A percentile compares a stretch with the other conserved stretches of the same genome.
Evolutionary conservation across 257 asterid species (phyloP).

Genomic region (Catharanthus roseus): DNA sequence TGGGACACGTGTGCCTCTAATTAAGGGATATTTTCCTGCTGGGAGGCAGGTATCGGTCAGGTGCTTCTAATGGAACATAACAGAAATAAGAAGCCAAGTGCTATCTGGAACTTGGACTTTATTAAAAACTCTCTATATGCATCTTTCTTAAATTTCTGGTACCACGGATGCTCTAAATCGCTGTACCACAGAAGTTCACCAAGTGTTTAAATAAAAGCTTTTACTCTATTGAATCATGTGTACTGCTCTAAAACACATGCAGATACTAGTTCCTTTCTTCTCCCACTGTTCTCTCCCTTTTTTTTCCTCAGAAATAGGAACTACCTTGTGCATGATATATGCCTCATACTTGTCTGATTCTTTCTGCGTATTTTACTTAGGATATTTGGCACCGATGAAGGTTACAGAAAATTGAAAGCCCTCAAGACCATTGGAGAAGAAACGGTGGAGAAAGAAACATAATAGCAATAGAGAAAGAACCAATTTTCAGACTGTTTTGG

Average conservation of each 20-base stretch:
- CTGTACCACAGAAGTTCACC: not conserved
- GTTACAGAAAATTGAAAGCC: constrained; percentile 79
- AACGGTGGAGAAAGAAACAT: constrained; percentile 36
- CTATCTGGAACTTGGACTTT: not conserved
- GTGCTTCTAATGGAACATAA: not conserved
- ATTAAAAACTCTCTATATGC: not conserved
- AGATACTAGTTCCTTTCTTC: not conserved
- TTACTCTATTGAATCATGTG: not conserved
- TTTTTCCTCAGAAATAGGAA: not conserved
- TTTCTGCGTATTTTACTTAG: constrained; percentile 27
- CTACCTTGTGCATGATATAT: not conserved
- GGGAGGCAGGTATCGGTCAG: not conserved
- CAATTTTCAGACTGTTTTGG: constrained; percentile 16
- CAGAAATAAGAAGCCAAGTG: not conserved
- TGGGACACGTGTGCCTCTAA: no score
- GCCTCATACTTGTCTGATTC: not conserved
- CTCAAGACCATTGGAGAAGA: constrained; percentile 52
- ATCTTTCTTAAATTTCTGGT: not conserved
- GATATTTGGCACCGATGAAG: constrained; percentile 88
- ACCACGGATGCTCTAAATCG: not conserved
- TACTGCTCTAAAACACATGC: not conserved
- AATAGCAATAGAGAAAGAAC: constrained; percentile 5
- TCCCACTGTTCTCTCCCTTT: not conserved
- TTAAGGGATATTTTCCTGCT: not conserved
- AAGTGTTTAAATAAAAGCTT: not conserved